Base-by-base conservation (phyloP, 2,329 filamentous ascomycete genomes). In the Diaporthe sp. region DNA sequence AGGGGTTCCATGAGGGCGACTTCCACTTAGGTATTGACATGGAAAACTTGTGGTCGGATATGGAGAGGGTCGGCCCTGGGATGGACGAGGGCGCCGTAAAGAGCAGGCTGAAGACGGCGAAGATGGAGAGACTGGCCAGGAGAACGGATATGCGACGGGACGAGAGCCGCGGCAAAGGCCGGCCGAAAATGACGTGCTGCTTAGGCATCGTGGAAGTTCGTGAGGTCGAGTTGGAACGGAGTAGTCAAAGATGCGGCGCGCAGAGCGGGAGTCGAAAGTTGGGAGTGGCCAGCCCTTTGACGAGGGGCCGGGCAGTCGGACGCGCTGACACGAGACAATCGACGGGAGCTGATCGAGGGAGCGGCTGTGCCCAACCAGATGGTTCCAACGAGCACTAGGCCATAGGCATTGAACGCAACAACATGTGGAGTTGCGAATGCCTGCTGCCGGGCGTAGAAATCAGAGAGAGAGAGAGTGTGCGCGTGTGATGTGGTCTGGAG, bases 1-100 rank as follows among this genome's bases (percentile, higher is more conserved):
- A 96, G 0, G 92, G 93, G 79, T 93, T 93, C 78, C 90, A 84
- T 28, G 86, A 85, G 79, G 84, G 90, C 80, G 74, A 73, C 53
- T 77, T 89, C 80, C 77, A 87, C 80, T 77, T 77, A 44, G 73
- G 87, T 39, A 90, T 84, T 19, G 88, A 85, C 57, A 74, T 53
- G 65, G 75, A 74, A 65, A 87, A 84, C 77, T 87, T 89, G 80
- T 86, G 86, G 78, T 90, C 87, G 79, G 87, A 86, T 76, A 85
- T 85, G 68, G 86, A 87, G n/a, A 90, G 83, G 71, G 86, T 87
- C 39, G 88, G 86, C 25, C 87, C 85, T 1, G 87, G 87, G 71
- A 89, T 84, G 46, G 84, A 82, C 77, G 84, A 86, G 25, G 88
- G 87, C 15, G 91, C 82, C 19, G 87, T 87, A 77, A 89, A 86